Evolutionary conservation across 225 moss, liverwort and hornwort genomes (phyloP), one percentile per base, ranked within the genome.

Genomic region (Takakia lepidozioides): DNA sequence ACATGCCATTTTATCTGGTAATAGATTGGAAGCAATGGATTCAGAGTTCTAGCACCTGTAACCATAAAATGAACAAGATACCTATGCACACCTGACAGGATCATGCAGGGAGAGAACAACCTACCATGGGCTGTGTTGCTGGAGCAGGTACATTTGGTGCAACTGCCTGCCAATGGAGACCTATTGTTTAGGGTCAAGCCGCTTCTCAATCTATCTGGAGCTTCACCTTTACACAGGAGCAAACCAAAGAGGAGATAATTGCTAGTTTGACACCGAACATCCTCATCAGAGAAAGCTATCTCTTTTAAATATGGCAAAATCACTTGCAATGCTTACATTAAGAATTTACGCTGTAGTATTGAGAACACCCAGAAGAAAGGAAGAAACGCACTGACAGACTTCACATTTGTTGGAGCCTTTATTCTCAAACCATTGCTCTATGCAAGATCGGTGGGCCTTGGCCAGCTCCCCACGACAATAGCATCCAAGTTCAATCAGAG

Each of bases 401-500:
- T 95, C 93, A 61, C 93, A 95, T 28, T 87, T 86, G 50, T 95
- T 95, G 20, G 90, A 82, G 20, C 93, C 93, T 43, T 87, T 90
- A 60, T 84, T 95, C 34, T 77, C 84, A 62, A 95, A 95, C 93
- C 93, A 95, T 55, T 74, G 59, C 54, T 95, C 86, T 22, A 95
- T 75, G 63, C 93, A 95, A 23, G 86, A 68, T 25, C 59, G 74
- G 44, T 95, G 93, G 15, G 93, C 90, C 68, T 75, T 89, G 10
- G 93, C 84, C 66, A 95, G 63, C 48, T 89, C 93, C 22, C 93
- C 93, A 7, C 93, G 93, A 59, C 93, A 95, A 20, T 55, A 51
- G 52, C 93, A 95, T 26, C 93, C 93, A 51, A 95, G 60, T 8
- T 82, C 86, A 64, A 95, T 82, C 29, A 95, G 79, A 27, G 76